phyloP scores from a whole-genome alignment of 1,284 basidiomycete genomes.

The Prillingera fragicola region DNA sequence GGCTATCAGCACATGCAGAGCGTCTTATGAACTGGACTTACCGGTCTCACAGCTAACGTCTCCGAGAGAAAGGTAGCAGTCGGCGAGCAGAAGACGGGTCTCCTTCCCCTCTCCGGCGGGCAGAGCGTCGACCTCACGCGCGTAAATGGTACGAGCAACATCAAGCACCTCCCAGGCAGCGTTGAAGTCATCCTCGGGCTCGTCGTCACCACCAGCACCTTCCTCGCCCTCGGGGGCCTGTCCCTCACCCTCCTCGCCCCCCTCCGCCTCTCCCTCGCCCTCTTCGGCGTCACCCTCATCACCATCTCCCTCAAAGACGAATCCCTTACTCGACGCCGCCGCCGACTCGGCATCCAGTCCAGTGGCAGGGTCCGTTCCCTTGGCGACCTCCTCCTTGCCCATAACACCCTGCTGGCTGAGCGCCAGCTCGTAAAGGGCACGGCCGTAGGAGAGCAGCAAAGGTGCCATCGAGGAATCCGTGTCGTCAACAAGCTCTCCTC shows the following conservation, averaged over 20 bases:
- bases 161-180: conserved; percentile 91
- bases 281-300: conserved; percentile 30
- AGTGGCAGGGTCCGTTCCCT: conserved; percentile 51
- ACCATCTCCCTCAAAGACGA: conserved; percentile 36
- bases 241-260: conserved; percentile 12
- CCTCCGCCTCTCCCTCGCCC: conserved; percentile 20
- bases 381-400: conserved; percentile 63
- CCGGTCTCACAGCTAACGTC: conserved; percentile 87
- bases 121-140: conserved; percentile 52
- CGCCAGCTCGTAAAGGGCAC: conserved; percentile 79
- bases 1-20: conserved; percentile 7
- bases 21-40: conserved; percentile 41
- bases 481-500: conserved; percentile 66
- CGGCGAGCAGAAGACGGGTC: conserved; percentile 63
- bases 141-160: conserved; percentile 74
- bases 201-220: conserved; percentile 30
- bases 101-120: conserved; percentile 40
- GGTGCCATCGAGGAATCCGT: conserved; percentile 72
- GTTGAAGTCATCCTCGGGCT: conserved; percentile 85
- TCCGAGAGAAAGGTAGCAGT: conserved; percentile 74
- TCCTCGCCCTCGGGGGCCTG: conserved; percentile 13
- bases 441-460: conserved; percentile 77
- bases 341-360: conserved; percentile 9
- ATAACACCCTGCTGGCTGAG: conserved; percentile 73
- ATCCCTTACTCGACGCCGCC: conserved; percentile 5